Conservation (phyloP, 306 rosid genomes). For the Gynostemma pentaphyllum region DNA sequence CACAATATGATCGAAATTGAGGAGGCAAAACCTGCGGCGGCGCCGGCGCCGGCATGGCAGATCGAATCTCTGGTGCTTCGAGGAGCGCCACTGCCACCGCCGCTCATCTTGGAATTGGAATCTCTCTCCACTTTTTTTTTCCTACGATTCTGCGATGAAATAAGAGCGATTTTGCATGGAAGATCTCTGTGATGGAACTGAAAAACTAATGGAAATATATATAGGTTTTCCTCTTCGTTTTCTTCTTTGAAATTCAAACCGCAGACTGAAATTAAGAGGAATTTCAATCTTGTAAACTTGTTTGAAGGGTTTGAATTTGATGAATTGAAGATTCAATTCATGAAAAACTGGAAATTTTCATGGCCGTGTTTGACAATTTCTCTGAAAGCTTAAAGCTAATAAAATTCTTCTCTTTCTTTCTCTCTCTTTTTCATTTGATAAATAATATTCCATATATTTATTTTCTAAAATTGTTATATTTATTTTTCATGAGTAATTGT, state of each 20-base stretch:
- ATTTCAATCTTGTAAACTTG: background rate
- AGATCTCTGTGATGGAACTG: background rate
- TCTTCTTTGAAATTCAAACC: background rate
- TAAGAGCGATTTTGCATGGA: conserved; percentile 11
- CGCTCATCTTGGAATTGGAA: conserved; percentile 40
- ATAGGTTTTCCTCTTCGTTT: background rate
- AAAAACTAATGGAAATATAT: background rate
- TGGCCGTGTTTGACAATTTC: background rate
- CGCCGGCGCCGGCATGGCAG: conserved; percentile 79
- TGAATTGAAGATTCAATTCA: background rate
- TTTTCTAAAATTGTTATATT: background rate
- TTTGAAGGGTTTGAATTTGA: background rate
- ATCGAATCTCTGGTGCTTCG: conserved; percentile 27
- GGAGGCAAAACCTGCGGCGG: conserved; percentile 54
- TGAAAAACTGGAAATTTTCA: background rate
- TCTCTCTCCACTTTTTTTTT: background rate
- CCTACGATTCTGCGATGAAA: background rate
- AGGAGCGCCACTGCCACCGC: conserved; percentile 18
- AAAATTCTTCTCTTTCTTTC: background rate
- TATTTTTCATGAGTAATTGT: too few relatives aligned
- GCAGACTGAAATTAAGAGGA: background rate
- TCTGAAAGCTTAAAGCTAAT: background rate
- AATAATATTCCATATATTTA: background rate
- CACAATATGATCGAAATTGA: conserved; percentile 20
- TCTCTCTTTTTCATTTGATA: background rate